Base-by-base conservation (phyloP, 495 filamentous ascomycete genomes). In the Ramalina peruviana region DNA sequence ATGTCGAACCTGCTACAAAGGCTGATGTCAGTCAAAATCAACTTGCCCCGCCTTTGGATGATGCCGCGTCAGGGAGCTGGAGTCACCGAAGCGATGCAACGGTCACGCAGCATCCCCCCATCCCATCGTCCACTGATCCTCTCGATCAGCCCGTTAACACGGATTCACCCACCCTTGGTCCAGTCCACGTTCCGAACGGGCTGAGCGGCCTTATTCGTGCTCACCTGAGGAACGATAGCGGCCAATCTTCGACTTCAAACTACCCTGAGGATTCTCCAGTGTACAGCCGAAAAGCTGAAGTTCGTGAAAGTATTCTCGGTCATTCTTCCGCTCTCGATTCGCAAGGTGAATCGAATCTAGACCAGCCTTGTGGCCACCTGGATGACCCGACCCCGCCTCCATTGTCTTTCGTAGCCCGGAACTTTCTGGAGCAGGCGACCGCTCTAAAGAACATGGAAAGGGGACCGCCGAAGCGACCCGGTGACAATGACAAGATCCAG, bases 91-190 rank as follows among this genome's bases (percentile, higher is more conserved):
- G 56, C 30, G 47, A 51, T 46, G 21, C 40, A n/a, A 60, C 54
- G 17, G 37, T 61, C 19, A 58, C 60, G 12, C 49, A 57, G 39
- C 7, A 25, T 19, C 12, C 30, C 23, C 4, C 12, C 10, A 36
- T 40, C 23, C 15, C 17, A 16, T 51, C 36, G 26, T 23, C 55
- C 15, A 38, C 40, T 5, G 51, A 41, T 21, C 55, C 64, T 40
- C 64, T 64, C 40, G 30, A 33, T 33, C 54, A 57, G 9, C 67
- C 70, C 13, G 4, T 47, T 12, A 40, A 47, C 53, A 47, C 61
- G 15, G 86, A 96, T 59, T 94, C 89, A 1, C 88, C 90, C 1
- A 94, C 86, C 11, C 65, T 95, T 3, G 83, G 83, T 10, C 78
- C 86, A 9, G 36, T 49, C 15, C 27, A 36, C 21, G 40, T 47